Base-by-base conservation (phyloP, 2,329 filamentous ascomycete genomes). In the Trichophyton equinum region DNA sequence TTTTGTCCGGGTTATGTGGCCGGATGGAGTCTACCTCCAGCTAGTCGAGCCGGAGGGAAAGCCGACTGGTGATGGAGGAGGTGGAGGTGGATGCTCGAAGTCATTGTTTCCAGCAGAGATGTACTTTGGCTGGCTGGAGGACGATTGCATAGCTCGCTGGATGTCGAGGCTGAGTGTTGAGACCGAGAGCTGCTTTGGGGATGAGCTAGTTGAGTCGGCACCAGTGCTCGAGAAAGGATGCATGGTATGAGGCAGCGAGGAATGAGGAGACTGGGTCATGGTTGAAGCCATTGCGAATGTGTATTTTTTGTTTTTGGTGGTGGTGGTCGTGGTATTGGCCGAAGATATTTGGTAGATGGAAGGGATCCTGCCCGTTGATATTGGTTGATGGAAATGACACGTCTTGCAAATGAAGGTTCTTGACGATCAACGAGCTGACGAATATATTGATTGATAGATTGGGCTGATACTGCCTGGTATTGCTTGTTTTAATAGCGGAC, bases 111-210 rank as follows among this genome's bases (percentile, higher is more conserved):
- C 65, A 55, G 68, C 62, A 9, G 68, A 68, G 44, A 67, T 64
- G 33, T 70, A 71, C 60, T 72, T 75, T 27, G 69, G 70, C 15
- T 57, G 60, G 20, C 68, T 65, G 9, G 70, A 69, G 42, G 71
- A 71, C 6, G 72, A 69, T 63, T 74, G 69, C 62, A 76, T 70
- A 25, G 73, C 73, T 59, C 69, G 71, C 62, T 70, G 70, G 65
- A 76, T 72, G 56, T 76, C 71, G 61, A 75, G 69, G 13, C 69
- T 71, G 58, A 72, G 72, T 57, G 67, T 68, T 49, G 62, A 49
- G 40, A 59, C 8, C 11, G 27, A 60, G 20, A 27, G 57, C 22
- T 42, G 49, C 18, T 9, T 62, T 42, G 55, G 3, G 13, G 9
- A n/a, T 30, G 49, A n/a, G 49, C 49, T 53, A 9, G 22, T 44